A percentile compares a stretch with the other conserved stretches of the same genome.
Evolutionary conservation across 768 basidiomycete species (phyloP).

Genomic region (Phaffia australis): DNA sequence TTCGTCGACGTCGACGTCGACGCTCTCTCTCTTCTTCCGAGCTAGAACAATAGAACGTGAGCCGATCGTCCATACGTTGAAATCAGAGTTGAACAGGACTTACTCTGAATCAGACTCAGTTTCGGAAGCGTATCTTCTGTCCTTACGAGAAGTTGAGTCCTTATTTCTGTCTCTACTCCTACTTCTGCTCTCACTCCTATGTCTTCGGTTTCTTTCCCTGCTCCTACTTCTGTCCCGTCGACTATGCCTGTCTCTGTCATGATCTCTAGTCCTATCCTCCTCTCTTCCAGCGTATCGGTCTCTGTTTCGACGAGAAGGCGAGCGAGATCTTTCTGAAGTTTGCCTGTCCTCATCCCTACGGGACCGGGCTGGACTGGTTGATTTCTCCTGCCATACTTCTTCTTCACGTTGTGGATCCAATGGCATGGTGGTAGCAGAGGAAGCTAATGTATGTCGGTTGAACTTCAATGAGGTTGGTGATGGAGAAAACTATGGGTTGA

Average conservation of each 20-base stretch:
- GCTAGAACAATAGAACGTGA: not conserved
- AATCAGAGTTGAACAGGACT: not conserved
- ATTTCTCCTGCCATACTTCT: too few species aligned
- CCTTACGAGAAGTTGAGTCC: not conserved
- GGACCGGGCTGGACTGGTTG: too few species aligned
- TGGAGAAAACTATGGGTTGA: too few species aligned
- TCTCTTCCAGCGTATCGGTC: too few species aligned
- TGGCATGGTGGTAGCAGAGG: too few species aligned
- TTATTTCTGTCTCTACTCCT: constrained; percentile 12
- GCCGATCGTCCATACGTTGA: not conserved
- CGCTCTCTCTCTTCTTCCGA: constrained; percentile 15
- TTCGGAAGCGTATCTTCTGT: constrained; percentile 9
- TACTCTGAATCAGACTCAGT: constrained; percentile 19
- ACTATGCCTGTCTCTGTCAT: not conserved
- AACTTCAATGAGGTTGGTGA: too few species aligned
- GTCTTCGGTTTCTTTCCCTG: constrained; percentile 1
- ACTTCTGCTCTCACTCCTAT: constrained; percentile 8
- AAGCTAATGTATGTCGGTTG: too few species aligned
- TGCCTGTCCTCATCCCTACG: too few species aligned
- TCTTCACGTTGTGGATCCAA: too few species aligned
- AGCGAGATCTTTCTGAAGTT: too few species aligned
- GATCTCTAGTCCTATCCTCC: not conserved
- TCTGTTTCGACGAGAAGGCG: too few species aligned
- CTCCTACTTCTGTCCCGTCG: constrained; percentile 6
- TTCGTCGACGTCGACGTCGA: constrained; percentile 5